Conservation (phyloP, 2,329 filamentous ascomycete species). For the Aquanectria penicillioides region DNA sequence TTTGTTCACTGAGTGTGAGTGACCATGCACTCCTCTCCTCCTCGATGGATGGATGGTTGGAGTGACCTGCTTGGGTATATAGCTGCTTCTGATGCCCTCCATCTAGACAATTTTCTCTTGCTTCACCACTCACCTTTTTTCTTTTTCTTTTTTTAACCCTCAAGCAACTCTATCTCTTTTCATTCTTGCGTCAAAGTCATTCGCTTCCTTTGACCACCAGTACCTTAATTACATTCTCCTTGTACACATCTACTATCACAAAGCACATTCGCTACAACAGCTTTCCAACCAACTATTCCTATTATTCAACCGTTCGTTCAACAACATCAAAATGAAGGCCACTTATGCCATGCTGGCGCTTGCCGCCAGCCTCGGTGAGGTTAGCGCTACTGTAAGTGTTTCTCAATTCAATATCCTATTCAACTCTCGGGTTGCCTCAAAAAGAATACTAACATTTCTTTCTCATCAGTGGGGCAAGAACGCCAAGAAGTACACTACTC, state of each 20-base stretch:
- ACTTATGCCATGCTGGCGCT: slow-evolving; percentile 59
- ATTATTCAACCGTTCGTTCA: too few species aligned
- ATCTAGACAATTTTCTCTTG: slow-evolving; percentile 28
- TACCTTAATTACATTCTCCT: slow-evolving; percentile 44
- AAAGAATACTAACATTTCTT: slow-evolving; percentile 15
- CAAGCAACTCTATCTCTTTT: slow-evolving; percentile 34
- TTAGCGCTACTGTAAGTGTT: slow-evolving; percentile 56
- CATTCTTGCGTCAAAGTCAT: slow-evolving; percentile 58
- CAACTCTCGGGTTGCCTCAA: slow-evolving; percentile 9
- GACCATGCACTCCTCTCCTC: slow-evolving; percentile 14
- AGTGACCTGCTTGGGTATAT: slow-evolving; percentile 40
- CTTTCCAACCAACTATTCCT: too few species aligned
- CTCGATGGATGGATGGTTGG: slow-evolving; percentile 11
- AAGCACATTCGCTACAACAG: slow-evolving; percentile 31
- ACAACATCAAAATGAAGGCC: slow-evolving; percentile 60
- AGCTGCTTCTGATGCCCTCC: slow-evolving; percentile 38
- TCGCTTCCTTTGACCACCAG: slow-evolving; percentile 62
- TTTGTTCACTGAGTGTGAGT: slow-evolving; percentile 30
- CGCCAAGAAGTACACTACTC: slow-evolving; percentile 68
- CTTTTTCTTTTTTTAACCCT: slow-evolving; percentile 41
- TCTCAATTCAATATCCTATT: background rate
- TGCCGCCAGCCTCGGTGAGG: slow-evolving; percentile 61
- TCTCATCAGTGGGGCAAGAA: slow-evolving; percentile 24
- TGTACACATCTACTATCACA: slow-evolving; percentile 31
- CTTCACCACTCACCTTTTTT: slow-evolving; percentile 39